phyloP scores from a whole-genome alignment of 1,284 basidiomycete species.

The Paramarasmius palmivorus region DNA sequence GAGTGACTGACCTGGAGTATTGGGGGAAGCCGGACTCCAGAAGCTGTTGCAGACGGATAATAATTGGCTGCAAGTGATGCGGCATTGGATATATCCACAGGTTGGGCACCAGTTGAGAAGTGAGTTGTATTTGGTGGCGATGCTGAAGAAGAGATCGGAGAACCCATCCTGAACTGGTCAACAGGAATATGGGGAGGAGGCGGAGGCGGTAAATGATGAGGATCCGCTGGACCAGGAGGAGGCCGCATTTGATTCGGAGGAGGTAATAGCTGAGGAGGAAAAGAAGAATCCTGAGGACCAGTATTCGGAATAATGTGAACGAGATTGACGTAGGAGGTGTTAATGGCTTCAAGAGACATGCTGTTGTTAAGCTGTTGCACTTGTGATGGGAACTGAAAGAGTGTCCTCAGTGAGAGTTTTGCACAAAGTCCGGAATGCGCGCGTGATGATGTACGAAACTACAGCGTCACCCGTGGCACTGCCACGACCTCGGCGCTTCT shows the following conservation, averaged over 20 bases:
- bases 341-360: constrained; percentile 5
- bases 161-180: background rate
- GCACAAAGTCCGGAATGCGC: background rate
- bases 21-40: constrained; percentile 72
- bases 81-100: constrained; percentile 19
- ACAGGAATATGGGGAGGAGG: background rate
- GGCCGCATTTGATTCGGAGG: background rate
- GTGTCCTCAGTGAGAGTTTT: background rate
- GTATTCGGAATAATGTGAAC: background rate
- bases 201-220: background rate
- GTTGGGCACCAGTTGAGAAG: constrained; percentile 46
- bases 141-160: constrained; percentile 11
- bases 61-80: constrained; percentile 47
- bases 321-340: background rate
- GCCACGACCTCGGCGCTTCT: constrained; percentile 2
- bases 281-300: background rate
- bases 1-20: constrained; percentile 47
- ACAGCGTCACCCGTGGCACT: too few species aligned
- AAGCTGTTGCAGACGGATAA: constrained; percentile 49
- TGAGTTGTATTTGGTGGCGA: constrained; percentile 39
- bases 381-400: constrained; percentile 1
- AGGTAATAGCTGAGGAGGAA: constrained; percentile 1
- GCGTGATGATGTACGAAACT: constrained; percentile 1
- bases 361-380: background rate
- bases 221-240: background rate